Evolutionary conservation across 2,329 filamentous ascomycete species (phyloP).

Genomic region (Rhytidhysteron rufulum): DNA sequence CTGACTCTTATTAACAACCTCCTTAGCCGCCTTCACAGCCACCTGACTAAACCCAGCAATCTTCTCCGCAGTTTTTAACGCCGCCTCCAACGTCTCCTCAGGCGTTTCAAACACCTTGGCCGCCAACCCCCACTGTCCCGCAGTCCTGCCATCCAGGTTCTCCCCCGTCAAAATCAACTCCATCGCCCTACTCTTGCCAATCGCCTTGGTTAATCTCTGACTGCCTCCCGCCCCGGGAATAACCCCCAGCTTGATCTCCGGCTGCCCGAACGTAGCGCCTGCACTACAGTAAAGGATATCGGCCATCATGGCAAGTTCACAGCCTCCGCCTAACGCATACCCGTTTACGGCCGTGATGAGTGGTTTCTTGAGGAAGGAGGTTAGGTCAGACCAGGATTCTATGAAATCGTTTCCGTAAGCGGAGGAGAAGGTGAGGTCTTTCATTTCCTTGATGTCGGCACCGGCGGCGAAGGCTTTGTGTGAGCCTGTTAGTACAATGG

Average conservation of each 20-base stretch:
- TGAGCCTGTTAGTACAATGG: constrained; percentile 73
- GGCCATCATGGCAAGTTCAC: constrained; percentile 95
- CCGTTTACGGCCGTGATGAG: constrained; percentile 92
- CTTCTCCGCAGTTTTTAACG: constrained; percentile 78
- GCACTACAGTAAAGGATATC: constrained; percentile 90
- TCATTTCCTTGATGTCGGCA: constrained; percentile 99
- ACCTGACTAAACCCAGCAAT: constrained; percentile 85
- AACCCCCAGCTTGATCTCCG: constrained; percentile 91
- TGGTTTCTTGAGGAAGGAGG: constrained; percentile 83
- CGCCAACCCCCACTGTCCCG: constrained; percentile 85
- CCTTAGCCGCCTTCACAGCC: constrained; percentile 86
- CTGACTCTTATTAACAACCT: constrained; percentile 99
- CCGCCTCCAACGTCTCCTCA: constrained; percentile 76
- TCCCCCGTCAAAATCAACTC: constrained; percentile 47
- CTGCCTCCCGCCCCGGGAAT: constrained; percentile 90
- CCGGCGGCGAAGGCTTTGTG: constrained; percentile 76
- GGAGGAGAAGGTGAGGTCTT: constrained; percentile 78
- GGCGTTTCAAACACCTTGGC: constrained; percentile 75
- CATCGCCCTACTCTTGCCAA: constrained; percentile 46
- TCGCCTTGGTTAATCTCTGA: constrained; percentile 75
- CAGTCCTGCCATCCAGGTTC: constrained; percentile 78
- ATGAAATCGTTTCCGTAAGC: constrained; percentile 93
- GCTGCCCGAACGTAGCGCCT: constrained; percentile 87
- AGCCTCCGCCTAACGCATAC: constrained; percentile 90
- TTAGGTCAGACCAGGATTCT: constrained; percentile 85